Evolutionary conservation across 2,329 filamentous ascomycete genomes (phyloP), one percentile per base, ranked within the genome.

Genomic region (Chalaropsis thielavioides): DNA sequence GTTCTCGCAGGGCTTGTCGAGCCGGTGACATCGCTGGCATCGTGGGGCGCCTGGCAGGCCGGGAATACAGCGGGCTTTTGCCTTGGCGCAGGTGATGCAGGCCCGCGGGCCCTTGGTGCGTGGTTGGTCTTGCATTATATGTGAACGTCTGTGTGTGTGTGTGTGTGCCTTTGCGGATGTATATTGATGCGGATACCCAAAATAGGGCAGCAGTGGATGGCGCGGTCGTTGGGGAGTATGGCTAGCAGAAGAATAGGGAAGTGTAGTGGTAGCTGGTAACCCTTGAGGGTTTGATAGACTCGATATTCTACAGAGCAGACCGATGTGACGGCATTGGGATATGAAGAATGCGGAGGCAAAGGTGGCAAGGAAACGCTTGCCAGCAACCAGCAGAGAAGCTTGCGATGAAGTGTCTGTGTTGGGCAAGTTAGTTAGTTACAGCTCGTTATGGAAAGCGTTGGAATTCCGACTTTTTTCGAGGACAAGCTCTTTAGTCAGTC

Each of bases 11-110:
- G 75, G 69, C 69, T 81, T 81, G 64, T 73, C 71, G 3, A 81
- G 74, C 13, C 79, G 76, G 67, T 79, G 72, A 66, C 79, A 81
- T 70, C 79, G 76, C 68, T 81, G 79, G 68, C 79, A 81, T 64
- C 78, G 77, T 64, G 73, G 72, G 41, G 70, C 72, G 5, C 71
- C 73, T 15, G 71, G 70, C 10, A 76, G 75, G 2, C 78, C 76
- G 0, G 77, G 73, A 31, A 79, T 76, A 56, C 79, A 81, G 69
- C 79, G 74, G 38, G 78, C 76, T 69, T 81, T 81, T n/a, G 79
- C 79, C 68, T 76, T 79, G 66, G 79, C 79, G 69, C 79, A 81
- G 1, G 78, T 80, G 1, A 73, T 74, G 69, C 79, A 81, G 54
- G 79, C 79, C 68, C 77, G 76, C 2, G 79, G 78, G 13, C 79